A percentile compares a stretch with the other conserved stretches of the same genome.
Evolutionary conservation across 2,329 filamentous ascomycete genomes (phyloP).

Genomic region (Pyrenochaeta sp.): DNA sequence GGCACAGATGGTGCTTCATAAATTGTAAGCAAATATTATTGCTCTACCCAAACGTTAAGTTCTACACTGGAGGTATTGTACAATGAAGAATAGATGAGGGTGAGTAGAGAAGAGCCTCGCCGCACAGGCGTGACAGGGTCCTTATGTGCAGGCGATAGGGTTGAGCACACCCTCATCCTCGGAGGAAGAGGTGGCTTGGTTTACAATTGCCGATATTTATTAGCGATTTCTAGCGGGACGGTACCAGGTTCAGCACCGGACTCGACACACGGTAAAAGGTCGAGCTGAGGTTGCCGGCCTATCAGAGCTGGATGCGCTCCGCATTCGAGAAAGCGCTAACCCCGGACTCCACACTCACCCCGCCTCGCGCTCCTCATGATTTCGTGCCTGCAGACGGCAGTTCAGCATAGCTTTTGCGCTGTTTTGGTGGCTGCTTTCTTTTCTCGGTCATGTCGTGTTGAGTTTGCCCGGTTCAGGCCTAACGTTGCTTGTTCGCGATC

Average conservation of each 20-base stretch:
- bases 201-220: constrained; percentile 24
- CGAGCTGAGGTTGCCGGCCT: constrained; percentile 12
- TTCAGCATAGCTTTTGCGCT: constrained; percentile 7
- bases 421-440: neutral
- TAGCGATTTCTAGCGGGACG: constrained; percentile 1
- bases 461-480: neutral
- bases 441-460: neutral
- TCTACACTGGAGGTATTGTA: constrained; percentile 20
- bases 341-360: constrained; percentile 30
- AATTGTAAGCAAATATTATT: constrained; percentile 9
- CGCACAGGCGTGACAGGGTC: constrained; percentile 3
- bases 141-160: too few relatives aligned
- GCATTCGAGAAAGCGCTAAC: constrained; percentile 22
- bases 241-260: constrained; percentile 4
- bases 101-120: neutral
- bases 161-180: constrained; percentile 5
- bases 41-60: constrained; percentile 10
- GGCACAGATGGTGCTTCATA: neutral
- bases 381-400: constrained; percentile 7
- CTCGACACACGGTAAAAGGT: constrained; percentile 10
- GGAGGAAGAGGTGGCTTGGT: constrained; percentile 1
- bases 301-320: constrained; percentile 24
- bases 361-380: constrained; percentile 26
- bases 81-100: constrained; percentile 11
- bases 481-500: neutral